These are phyloP conservation scores for Lichina pygmaea DNA, from an alignment of 495 filamentous ascomycete species.

Conservation along the genomic window DNA sequence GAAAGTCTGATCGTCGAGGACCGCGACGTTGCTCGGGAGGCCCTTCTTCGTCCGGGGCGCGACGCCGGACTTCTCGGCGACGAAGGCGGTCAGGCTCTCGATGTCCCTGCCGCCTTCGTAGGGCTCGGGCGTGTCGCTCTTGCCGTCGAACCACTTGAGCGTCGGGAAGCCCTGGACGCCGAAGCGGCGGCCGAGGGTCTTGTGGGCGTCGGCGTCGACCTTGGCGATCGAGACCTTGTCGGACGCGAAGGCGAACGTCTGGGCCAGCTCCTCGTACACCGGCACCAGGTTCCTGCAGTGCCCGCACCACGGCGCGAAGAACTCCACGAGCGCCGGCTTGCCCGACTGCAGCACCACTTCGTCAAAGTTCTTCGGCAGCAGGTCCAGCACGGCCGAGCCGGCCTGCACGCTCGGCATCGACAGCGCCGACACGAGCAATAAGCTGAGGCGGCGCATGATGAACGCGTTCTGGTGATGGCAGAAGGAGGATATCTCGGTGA, in stretches of 20 bases:
- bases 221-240: slow-evolving; percentile 80
- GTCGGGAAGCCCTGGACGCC: slow-evolving; percentile 90
- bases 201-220: slow-evolving; percentile 83
- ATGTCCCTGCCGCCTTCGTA: slow-evolving; percentile 74
- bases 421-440: slow-evolving; percentile 4
- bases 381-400: slow-evolving; percentile 37
- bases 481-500: too few species aligned
- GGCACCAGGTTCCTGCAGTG: slow-evolving; percentile 97
- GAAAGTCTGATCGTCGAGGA: slow-evolving; percentile 60
- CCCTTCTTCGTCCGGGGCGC: slow-evolving; percentile 46
- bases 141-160: slow-evolving; percentile 94
- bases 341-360: slow-evolving; percentile 64
- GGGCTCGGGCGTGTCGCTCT: slow-evolving; percentile 63
- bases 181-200: slow-evolving; percentile 54
- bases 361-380: slow-evolving; percentile 77
- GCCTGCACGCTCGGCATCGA: slow-evolving; percentile 4
- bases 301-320: slow-evolving; percentile 98
- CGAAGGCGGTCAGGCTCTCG: slow-evolving; percentile 56
- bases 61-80: slow-evolving; percentile 69
- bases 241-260: slow-evolving; percentile 37
- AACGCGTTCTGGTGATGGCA: too few species aligned
- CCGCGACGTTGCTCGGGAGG: slow-evolving; percentile 43
- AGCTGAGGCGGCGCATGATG: too few species aligned
- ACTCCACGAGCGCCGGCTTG: slow-evolving; percentile 92
- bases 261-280: slow-evolving; percentile 78